Conservation (phyloP, 352 stramenopile species). For the Phytopythium helicoides region DNA sequence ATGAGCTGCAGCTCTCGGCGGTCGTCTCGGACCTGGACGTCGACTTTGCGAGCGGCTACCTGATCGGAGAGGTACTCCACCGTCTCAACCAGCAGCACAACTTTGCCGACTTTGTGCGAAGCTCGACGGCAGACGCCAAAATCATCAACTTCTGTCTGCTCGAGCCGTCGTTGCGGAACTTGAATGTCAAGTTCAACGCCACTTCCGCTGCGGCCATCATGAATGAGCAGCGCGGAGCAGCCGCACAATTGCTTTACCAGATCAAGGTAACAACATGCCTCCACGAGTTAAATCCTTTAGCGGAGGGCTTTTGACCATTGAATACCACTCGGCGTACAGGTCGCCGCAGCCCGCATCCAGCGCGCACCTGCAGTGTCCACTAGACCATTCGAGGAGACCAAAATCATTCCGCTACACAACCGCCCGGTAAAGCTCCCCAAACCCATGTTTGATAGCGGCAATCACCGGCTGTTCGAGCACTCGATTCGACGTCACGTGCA, state of each 20-base stretch:
- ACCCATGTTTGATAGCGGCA: constrained; percentile 47
- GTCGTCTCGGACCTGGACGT: constrained; percentile 60
- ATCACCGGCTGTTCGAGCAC: constrained; percentile 66
- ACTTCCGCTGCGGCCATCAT: constrained; percentile 76
- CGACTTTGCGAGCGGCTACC: constrained; percentile 83
- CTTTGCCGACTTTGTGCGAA: constrained; percentile 79
- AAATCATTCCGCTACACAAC: constrained; percentile 59
- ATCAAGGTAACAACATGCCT: constrained; percentile 53
- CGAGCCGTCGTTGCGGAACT: constrained; percentile 67
- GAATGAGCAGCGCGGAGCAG: constrained; percentile 60
- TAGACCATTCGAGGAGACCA: constrained; percentile 39
- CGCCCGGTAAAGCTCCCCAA: constrained; percentile 57
- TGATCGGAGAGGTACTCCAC: constrained; percentile 83
- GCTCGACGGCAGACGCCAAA: constrained; percentile 71
- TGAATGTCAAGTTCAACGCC: constrained; percentile 80
- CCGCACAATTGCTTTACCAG: constrained; percentile 82
- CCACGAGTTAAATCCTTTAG: no score
- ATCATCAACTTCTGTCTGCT: constrained; percentile 90
- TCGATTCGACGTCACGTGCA: constrained; percentile 60
- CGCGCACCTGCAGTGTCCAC: constrained; percentile 52
- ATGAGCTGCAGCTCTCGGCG: constrained; percentile 71
- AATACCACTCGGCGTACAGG: no score
- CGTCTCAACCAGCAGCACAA: constrained; percentile 90
- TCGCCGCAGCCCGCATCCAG: constrained; percentile 37
- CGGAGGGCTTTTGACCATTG: no score